Percentiles rank a stretch among this genome's conserved stretches.
phyloP scores from a whole-genome alignment of 257 asterid genomes.

The Anisodus acutangulus region DNA sequence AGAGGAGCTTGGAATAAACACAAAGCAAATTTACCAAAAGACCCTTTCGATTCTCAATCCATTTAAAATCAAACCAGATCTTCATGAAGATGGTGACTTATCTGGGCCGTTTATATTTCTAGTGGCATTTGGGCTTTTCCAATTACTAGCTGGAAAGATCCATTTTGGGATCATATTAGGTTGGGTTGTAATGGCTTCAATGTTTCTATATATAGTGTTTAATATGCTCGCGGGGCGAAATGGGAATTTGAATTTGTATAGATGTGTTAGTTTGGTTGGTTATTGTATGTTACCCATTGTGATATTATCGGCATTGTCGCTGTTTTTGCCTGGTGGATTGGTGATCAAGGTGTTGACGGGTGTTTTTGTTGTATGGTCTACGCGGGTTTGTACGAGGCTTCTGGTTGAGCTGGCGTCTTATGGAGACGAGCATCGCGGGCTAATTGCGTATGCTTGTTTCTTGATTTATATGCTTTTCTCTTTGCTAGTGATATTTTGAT shows the following conservation, averaged over 20 bases:
- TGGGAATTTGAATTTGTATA: constrained; percentile 73
- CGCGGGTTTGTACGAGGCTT: constrained; percentile 70
- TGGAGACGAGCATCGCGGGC: constrained; percentile 50
- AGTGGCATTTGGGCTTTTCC: constrained; percentile 85
- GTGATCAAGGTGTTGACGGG: constrained; percentile 58
- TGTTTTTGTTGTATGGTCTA: constrained; percentile 65
- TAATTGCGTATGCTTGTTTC: too few species aligned
- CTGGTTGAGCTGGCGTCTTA: constrained; percentile 72
- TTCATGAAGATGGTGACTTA: constrained; percentile 84
- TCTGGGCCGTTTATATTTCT: constrained; percentile 84
- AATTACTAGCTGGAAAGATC: constrained; percentile 84
- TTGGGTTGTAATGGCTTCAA: constrained; percentile 72
- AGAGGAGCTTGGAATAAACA: constrained; percentile 88
- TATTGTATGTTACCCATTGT: constrained; percentile 77
- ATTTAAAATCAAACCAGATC: constrained; percentile 59
- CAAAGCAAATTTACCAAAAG: constrained; percentile 83
- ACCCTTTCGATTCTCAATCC: constrained; percentile 75
- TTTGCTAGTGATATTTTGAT: constrained; percentile 66
- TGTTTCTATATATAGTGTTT: constrained; percentile 63
- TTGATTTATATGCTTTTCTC: constrained; percentile 28
- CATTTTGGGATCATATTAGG: constrained; percentile 84
- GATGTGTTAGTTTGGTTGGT: constrained; percentile 70
- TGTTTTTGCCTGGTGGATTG: constrained; percentile 72
- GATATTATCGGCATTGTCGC: constrained; percentile 59
- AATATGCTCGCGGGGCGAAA: constrained; percentile 73